phyloP scores from a whole-genome alignment of 805 yeast species.

The Candida nanaspora region DNA sequence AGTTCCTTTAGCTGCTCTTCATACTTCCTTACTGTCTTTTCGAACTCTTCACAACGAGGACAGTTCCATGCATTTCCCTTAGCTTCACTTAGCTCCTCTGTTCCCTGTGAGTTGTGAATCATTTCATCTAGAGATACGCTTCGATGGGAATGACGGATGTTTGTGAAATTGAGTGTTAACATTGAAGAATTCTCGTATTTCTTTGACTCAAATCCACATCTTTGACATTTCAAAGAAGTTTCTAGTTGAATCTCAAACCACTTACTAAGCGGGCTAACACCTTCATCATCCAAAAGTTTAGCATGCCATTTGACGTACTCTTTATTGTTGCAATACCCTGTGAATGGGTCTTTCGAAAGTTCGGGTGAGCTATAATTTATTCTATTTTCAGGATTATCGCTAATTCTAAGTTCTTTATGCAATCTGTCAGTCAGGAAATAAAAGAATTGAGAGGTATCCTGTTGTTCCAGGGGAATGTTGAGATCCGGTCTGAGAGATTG shows the following conservation, averaged over 20 bases:
- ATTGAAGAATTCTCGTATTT: constrained; percentile 36
- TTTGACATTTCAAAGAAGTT: constrained; percentile 52
- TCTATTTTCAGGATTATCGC: constrained; percentile 16
- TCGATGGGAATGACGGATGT: constrained; percentile 12
- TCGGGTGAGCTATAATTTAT: constrained; percentile 15
- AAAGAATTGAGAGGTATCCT: constrained; percentile 74
- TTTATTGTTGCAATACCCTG: constrained; percentile 20
- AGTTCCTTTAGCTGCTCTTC: neutral
- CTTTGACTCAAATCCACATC: constrained; percentile 55
- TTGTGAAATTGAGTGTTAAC: constrained; percentile 19
- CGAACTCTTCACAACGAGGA: constrained; percentile 51
- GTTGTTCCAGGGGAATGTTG: constrained; percentile 67
- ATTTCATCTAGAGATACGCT: constrained; percentile 38
- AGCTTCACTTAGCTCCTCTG: constrained; percentile 52
- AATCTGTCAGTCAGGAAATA: constrained; percentile 58
- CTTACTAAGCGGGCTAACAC: constrained; percentile 59
- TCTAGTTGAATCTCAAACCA: constrained; percentile 71
- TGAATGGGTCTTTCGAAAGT: constrained; percentile 18
- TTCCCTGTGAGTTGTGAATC: constrained; percentile 50
- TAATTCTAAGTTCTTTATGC: constrained; percentile 51
- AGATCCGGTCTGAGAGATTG: constrained; percentile 58
- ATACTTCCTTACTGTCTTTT: constrained; percentile 9
- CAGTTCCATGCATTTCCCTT: constrained; percentile 81
- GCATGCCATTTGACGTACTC: constrained; percentile 62
- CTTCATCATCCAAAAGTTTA: constrained; percentile 42